Conservation (phyloP, 2,329 filamentous ascomycete genomes). For the Tolypocladium sp. region DNA sequence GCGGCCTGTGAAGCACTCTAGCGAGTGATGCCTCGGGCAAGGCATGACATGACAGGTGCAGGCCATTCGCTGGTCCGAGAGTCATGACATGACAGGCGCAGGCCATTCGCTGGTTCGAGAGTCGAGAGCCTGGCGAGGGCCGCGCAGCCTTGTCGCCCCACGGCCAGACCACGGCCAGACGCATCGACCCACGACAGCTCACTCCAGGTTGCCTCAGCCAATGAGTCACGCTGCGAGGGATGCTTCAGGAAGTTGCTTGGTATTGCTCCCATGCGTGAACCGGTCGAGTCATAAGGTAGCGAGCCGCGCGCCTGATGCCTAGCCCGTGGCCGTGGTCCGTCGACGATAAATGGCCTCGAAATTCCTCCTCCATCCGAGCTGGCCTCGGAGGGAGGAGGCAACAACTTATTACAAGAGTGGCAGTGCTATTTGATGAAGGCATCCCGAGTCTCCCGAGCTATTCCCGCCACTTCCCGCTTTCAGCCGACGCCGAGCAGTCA, state of each 20-base stretch:
- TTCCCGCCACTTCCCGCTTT: not conserved
- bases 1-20: not conserved
- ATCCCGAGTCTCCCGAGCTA: not conserved
- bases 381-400: constrained; percentile 1
- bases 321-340: not conserved
- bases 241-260: not conserved
- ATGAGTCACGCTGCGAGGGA: not conserved
- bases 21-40: not conserved
- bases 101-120: not conserved
- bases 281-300: not conserved
- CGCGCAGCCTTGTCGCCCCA: constrained; percentile 1
- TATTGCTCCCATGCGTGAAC: not conserved
- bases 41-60: not conserved
- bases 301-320: constrained; percentile 1
- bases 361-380: not conserved
- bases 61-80: not conserved
- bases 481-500: not conserved
- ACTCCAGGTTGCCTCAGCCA: not conserved
- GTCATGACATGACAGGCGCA: not conserved
- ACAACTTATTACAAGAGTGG: not conserved
- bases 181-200: not conserved
- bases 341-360: not conserved
- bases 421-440: not conserved
- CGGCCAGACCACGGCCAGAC: not conserved
- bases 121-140: not conserved